Evolutionary conservation across 2,329 filamentous ascomycete genomes (phyloP), one percentile per base, ranked within the genome.

Genomic region (Dendrostoma leiphaemia): DNA sequence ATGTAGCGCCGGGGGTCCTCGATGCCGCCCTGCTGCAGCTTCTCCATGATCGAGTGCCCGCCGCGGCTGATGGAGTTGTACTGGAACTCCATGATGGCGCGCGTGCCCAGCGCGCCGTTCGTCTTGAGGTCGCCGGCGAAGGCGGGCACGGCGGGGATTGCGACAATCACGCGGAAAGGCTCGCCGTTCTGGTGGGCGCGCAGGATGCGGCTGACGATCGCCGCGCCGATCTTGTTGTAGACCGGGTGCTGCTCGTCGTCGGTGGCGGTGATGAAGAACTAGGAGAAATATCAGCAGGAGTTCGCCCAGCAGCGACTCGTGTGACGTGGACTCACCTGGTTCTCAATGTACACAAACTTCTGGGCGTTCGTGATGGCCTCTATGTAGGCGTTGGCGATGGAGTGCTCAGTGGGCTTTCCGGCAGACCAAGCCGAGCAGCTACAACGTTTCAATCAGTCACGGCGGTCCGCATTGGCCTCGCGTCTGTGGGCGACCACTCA

Each of bases 211-310:
- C 91, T 85, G 6, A 91, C 90, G 48, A 95, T 88, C 26, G 88
- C 88, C 6, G 83, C 84, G 43, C 90, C 90, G 57, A 95, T 87
- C 67, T 86, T 84, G 71, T 95, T 94, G 63, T 79, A 80, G 43
- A 95, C 83, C 0, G 90, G 88, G 58, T 79, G 79, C 66, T 91
- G 89, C 53, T 84, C 73, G 51, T 88, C 79, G 45, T 76, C 78
- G 1, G 89, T 92, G 3, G 89, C 88, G 0, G 90, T 94, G 70
- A 94, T 94, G 76, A 94, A 94, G 74, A 94, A 94, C 77, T 90
- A 62, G 4, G 6, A 46, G 63, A 51, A 63, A 43, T 6, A 10
- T 48, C 12, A 45, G 41, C 13, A 51, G 24, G 8, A 34, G 8
- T 23, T 21, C 13, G 15, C n/a, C 19, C 21, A 4, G n/a, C 17